Conservation (phyloP, 73 alveolate genomes). For the Blepharisma japonicum region DNA sequence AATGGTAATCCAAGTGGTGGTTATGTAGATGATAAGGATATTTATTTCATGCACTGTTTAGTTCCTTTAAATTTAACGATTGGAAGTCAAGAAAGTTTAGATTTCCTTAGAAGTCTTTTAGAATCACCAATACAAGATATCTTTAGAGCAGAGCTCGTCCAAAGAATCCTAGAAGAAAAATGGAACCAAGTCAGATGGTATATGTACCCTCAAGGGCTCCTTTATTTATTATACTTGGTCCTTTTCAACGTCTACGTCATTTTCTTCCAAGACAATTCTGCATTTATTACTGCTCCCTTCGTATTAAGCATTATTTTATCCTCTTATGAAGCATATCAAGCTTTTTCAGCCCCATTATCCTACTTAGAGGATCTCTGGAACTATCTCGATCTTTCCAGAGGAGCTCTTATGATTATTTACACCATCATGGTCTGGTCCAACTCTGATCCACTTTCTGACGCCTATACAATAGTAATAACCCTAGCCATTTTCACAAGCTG, state of each 20-base stretch:
- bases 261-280: not conserved
- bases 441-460: too few relatives aligned
- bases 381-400: not conserved
- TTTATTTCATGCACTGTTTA: too few relatives aligned
- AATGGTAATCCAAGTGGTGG: too few relatives aligned
- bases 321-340: not conserved
- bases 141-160: not conserved
- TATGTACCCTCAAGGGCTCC: not conserved
- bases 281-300: not conserved
- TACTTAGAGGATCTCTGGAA: conserved; percentile 11
- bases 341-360: not conserved
- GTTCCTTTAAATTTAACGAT: not conserved
- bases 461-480: not conserved
- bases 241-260: not conserved
- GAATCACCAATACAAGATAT: conserved; percentile 5
- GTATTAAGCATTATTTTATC: not conserved
- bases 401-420: not conserved
- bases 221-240: not conserved
- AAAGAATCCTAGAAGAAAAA: not conserved
- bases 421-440: too few relatives aligned
- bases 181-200: conserved; percentile 3
- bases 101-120: not conserved
- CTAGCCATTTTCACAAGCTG: not conserved
- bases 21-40: too few relatives aligned
- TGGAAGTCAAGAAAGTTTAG: conserved; percentile 9